phyloP scores from a whole-genome alignment of 441 rosid species.

The Viola pubescens region DNA sequence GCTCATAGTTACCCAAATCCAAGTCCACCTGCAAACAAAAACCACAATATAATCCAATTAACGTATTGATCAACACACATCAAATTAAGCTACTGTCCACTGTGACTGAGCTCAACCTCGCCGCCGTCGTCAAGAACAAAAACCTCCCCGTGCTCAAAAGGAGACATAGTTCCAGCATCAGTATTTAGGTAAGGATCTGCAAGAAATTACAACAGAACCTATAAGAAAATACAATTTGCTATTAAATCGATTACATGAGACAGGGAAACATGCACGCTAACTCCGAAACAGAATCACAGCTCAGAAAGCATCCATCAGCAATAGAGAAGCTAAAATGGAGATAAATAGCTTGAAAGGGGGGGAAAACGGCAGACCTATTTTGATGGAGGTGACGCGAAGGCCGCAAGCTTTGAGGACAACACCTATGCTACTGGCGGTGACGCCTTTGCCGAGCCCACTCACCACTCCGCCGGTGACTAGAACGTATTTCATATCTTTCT shows the following conservation, averaged over 20 bases:
- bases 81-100: not conserved
- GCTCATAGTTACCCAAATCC: conserved; percentile 95
- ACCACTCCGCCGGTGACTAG: conserved; percentile 94
- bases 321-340: not conserved
- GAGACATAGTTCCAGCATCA: conserved; percentile 99
- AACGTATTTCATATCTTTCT: conserved; percentile 73
- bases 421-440: conserved; percentile 85
- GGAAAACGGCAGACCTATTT: conserved; percentile 49
- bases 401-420: conserved; percentile 78
- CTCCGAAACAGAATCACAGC: not conserved
- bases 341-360: not conserved
- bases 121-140: conserved; percentile 98
- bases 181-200: conserved; percentile 92
- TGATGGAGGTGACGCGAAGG: conserved; percentile 88
- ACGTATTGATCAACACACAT: conserved; percentile 3
- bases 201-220: not conserved
- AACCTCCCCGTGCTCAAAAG: conserved; percentile 94
- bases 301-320: not conserved
- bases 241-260: not conserved
- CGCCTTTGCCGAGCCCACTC: conserved; percentile 93
- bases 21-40: conserved; percentile 72
- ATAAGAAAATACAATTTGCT: not conserved
- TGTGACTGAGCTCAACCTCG: conserved; percentile 44
- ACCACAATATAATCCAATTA: conserved; percentile 15
- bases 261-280: not conserved